Evolutionary conservation across 1,284 basidiomycete species (phyloP).

Genomic region (Microbotryum saponariae): DNA sequence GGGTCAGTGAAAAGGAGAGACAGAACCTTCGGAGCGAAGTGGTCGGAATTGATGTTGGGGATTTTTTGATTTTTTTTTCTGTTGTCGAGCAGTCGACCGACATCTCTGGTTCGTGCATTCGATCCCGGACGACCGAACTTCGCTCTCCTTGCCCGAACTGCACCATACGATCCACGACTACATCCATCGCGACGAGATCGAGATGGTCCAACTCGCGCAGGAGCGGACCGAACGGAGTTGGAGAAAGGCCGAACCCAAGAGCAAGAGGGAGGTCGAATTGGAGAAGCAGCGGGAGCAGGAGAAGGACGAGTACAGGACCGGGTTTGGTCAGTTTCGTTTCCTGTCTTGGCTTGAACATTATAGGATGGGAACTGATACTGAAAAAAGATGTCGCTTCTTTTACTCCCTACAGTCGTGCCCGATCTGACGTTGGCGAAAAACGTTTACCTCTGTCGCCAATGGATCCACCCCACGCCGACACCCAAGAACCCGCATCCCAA

Average conservation of each 20-base stretch:
- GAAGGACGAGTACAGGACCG: conserved; percentile 23
- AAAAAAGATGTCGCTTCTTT: background rate
- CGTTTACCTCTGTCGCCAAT: conserved; percentile 27
- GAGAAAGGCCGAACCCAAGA: conserved; percentile 31
- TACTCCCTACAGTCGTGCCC: conserved; percentile 18
- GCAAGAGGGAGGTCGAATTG: conserved; percentile 29
- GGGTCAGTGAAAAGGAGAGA: background rate
- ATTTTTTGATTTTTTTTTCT: background rate
- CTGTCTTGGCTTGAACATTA: too few relatives aligned
- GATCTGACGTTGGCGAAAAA: conserved; percentile 28
- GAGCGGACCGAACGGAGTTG: conserved; percentile 20
- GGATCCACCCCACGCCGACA: conserved; percentile 19
- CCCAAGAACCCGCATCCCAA: conserved; percentile 8
- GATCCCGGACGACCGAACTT: conserved; percentile 15
- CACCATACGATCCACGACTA: conserved; percentile 25
- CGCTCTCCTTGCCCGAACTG: conserved; percentile 24
- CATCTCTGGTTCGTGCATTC: conserved; percentile 29
- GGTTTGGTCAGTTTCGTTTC: conserved; percentile 12
- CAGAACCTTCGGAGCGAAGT: too few relatives aligned
- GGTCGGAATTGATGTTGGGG: too few relatives aligned
- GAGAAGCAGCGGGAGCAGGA: conserved; percentile 20
- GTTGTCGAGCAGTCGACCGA: conserved; percentile 19
- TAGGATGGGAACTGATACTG: too few relatives aligned
- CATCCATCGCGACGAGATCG: conserved; percentile 26
- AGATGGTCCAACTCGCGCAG: conserved; percentile 14